phyloP scores from a whole-genome alignment of 495 filamentous ascomycete species.

The Margaritispora aquatica region DNA sequence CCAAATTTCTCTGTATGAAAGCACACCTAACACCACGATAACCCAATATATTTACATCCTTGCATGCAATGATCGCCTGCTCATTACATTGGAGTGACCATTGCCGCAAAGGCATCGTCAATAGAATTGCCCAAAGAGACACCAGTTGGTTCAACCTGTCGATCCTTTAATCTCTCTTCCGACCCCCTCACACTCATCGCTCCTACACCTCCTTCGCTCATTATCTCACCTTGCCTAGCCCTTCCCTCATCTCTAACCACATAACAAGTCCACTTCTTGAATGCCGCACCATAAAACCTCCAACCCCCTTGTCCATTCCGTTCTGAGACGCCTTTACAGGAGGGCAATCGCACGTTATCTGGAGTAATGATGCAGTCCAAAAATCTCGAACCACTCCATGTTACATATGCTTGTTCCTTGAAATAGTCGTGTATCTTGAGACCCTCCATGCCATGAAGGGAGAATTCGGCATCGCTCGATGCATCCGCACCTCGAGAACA shows the following conservation, averaged over 20 bases:
- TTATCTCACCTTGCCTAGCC: not conserved
- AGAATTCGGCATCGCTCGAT: constrained; percentile 5
- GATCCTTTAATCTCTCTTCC: not conserved
- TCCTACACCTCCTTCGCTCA: not conserved
- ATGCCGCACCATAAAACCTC: constrained; percentile 17
- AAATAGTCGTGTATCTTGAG: constrained; percentile 21
- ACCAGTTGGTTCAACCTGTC: not conserved
- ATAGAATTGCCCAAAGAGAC: not conserved
- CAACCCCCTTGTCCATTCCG: constrained; percentile 11
- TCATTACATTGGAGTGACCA: not conserved
- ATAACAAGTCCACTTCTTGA: constrained; percentile 22
- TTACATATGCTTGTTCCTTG: constrained; percentile 12
- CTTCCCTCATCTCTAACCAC: constrained; percentile 7
- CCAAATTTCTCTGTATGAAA: too few species aligned
- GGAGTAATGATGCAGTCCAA: constrained; percentile 20
- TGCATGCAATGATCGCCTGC: too few species aligned
- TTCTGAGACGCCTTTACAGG: constrained; percentile 12
- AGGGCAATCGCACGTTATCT: constrained; percentile 12
- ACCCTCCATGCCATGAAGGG: constrained; percentile 11
- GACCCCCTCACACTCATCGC: not conserved
- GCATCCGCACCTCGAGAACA: constrained; percentile 14
- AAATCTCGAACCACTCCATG: constrained; percentile 12
- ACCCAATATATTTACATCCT: not conserved
- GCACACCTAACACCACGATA: too few species aligned
- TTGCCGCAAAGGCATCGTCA: not conserved